Percentiles rank a stretch among this genome's conserved stretches.
Evolutionary conservation across 1,284 basidiomycete species (phyloP).

Genomic region (Rhodotorula sp.): DNA sequence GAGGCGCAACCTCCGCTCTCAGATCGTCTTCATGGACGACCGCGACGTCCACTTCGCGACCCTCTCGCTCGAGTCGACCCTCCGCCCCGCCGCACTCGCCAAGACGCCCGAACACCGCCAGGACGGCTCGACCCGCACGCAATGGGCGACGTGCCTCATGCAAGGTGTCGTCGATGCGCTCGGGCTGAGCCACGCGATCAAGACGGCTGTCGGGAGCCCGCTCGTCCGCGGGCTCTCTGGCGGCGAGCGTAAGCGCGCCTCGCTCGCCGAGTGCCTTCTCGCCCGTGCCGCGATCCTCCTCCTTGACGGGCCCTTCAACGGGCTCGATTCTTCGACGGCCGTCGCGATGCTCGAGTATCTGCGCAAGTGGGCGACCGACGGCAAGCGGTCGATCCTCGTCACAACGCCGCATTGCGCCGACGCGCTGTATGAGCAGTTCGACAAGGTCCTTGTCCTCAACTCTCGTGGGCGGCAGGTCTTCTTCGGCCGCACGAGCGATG

Average conservation of each 20-base stretch:
- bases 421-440: constrained; percentile 60
- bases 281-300: constrained; percentile 53
- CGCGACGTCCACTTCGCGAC: constrained; percentile 65
- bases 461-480: constrained; percentile 73
- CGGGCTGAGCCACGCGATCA: constrained; percentile 57
- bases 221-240: constrained; percentile 63
- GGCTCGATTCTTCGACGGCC: constrained; percentile 66
- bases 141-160: constrained; percentile 58
- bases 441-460: constrained; percentile 69
- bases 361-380: constrained; percentile 59
- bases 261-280: constrained; percentile 58
- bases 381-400: constrained; percentile 55
- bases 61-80: constrained; percentile 61
- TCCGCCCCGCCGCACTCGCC: constrained; percentile 55
- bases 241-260: constrained; percentile 58
- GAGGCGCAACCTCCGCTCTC: constrained; percentile 61
- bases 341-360: constrained; percentile 61
- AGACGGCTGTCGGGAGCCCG: constrained; percentile 61
- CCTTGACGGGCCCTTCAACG: constrained; percentile 64
- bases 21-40: constrained; percentile 57
- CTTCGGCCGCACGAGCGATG: constrained; percentile 71
- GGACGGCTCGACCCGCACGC: constrained; percentile 55
- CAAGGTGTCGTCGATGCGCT: constrained; percentile 51
- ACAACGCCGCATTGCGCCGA: constrained; percentile 63
- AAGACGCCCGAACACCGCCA: constrained; percentile 53